Evolutionary conservation across 2,329 filamentous ascomycete species (phyloP).

Genomic region (Verticillium klebahnii): DNA sequence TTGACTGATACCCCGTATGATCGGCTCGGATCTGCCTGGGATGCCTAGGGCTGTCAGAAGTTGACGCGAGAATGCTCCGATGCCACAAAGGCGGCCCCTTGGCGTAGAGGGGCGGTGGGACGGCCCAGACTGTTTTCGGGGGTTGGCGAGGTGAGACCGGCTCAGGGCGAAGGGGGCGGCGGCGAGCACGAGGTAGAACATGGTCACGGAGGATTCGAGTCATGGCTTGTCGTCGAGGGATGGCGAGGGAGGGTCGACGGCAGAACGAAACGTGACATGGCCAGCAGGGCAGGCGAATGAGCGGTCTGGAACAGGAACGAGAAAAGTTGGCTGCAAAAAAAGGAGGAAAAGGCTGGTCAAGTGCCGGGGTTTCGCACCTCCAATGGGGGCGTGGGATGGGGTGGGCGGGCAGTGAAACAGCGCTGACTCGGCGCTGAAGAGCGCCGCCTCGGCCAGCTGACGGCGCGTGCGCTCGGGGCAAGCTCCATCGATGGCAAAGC

Average conservation of each 20-base stretch:
- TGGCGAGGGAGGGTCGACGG: too few species aligned
- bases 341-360: slow-evolving; percentile 8
- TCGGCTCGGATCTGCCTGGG: background rate
- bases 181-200: background rate
- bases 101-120: background rate
- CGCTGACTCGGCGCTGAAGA: background rate
- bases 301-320: background rate
- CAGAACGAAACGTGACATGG: too few species aligned
- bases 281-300: background rate
- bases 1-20: background rate
- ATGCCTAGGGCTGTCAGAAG: background rate
- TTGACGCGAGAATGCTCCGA: background rate
- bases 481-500: background rate
- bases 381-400: background rate
- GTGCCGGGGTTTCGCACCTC: slow-evolving; percentile 8
- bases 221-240: background rate
- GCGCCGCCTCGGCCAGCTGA: background rate
- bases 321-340: background rate
- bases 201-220: background rate
- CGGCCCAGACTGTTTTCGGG: background rate
- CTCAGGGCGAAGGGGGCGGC: background rate
- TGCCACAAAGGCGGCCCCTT: background rate
- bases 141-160: background rate
- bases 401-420: background rate
- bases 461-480: background rate